Percentiles rank a stretch among this genome's conserved stretches.
phyloP scores from a whole-genome alignment of 2,329 filamentous ascomycete species.

The Fusarium sp. region DNA sequence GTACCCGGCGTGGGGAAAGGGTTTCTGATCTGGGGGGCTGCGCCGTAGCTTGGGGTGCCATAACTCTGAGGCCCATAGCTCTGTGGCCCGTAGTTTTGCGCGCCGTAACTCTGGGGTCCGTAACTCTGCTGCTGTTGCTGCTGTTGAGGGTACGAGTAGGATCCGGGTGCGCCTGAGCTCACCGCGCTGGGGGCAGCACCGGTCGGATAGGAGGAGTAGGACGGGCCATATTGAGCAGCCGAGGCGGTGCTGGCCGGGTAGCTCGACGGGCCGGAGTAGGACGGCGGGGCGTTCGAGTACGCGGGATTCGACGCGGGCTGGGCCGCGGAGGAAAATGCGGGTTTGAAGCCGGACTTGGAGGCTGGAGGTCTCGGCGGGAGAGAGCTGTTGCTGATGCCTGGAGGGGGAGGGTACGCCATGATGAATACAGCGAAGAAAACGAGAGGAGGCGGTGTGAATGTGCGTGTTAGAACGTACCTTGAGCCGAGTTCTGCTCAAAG shows the following conservation, averaged over 20 bases:
- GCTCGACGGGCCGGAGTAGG: slow-evolving; percentile 50
- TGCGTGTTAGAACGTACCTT: slow-evolving; percentile 65
- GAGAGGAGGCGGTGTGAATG: slow-evolving; percentile 43
- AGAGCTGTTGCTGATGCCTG: slow-evolving; percentile 71
- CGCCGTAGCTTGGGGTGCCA: slow-evolving; percentile 58
- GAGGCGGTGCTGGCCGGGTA: slow-evolving; percentile 55
- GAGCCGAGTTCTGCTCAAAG: slow-evolving; percentile 61
- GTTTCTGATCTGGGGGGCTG: slow-evolving; percentile 81
- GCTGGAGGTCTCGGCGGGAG: slow-evolving; percentile 85
- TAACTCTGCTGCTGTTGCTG: slow-evolving; percentile 39
- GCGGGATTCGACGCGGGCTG: slow-evolving; percentile 56
- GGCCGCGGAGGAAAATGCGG: slow-evolving; percentile 65
- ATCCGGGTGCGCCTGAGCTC: slow-evolving; percentile 45
- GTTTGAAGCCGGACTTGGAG: slow-evolving; percentile 63
- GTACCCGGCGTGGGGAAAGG: slow-evolving; percentile 80
- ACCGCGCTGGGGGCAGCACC: slow-evolving; percentile 42
- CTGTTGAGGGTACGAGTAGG: slow-evolving; percentile 48
- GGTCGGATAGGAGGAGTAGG: slow-evolving; percentile 58
- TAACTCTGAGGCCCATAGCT: slow-evolving; percentile 46
- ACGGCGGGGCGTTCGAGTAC: slow-evolving; percentile 52
- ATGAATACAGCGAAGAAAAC: slow-evolving; percentile 67
- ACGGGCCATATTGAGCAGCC: slow-evolving; percentile 62
- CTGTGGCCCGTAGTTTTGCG: slow-evolving; percentile 44
- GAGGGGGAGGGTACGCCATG: slow-evolving; percentile 91
- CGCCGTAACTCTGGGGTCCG: slow-evolving; percentile 56